phyloP scores from a whole-genome alignment of 352 stramenopile genomes.

The Pelagophyceae sp. region DNA sequence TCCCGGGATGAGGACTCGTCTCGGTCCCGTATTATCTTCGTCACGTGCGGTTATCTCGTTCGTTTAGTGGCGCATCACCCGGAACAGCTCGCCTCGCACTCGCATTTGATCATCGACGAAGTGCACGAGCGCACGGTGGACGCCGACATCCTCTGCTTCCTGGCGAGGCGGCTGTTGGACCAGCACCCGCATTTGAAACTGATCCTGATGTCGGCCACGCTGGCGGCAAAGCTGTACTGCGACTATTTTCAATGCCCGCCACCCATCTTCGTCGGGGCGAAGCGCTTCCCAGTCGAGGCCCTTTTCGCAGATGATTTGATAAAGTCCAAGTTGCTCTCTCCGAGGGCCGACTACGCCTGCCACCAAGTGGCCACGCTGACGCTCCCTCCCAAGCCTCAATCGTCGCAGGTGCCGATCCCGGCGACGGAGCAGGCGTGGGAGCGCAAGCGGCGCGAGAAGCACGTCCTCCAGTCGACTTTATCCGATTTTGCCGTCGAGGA shows the following conservation, averaged over 20 bases:
- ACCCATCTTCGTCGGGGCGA: conserved; percentile 54
- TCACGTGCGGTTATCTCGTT: conserved; percentile 92
- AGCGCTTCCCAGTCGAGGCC: conserved; percentile 57
- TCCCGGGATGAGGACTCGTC: conserved; percentile 50
- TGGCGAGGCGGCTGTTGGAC: conserved; percentile 64
- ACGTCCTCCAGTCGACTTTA: neutral
- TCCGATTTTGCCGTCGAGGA: conserved; percentile 28
- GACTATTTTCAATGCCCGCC: conserved; percentile 51
- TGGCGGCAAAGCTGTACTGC: conserved; percentile 76
- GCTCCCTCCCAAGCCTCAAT: no score
- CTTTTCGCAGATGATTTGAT: conserved; percentile 54
- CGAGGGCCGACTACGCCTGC: neutral
- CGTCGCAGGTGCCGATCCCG: neutral
- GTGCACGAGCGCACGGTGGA: conserved; percentile 80
- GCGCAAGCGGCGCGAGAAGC: conserved; percentile 1
- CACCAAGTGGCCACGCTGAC: neutral
- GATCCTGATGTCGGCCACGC: conserved; percentile 91
- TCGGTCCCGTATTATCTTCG: conserved; percentile 82
- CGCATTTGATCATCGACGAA: conserved; percentile 91
- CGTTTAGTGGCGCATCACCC: conserved; percentile 82
- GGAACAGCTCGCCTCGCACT: conserved; percentile 68
- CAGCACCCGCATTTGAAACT: conserved; percentile 52
- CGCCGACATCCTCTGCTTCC: conserved; percentile 82
- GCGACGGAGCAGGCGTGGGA: neutral
- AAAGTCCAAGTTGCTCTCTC: neutral